A percentile compares a stretch with the other conserved stretches of the same genome.
phyloP scores from a whole-genome alignment of 371 early-diverging fungal species.

The Mucor piriformis region DNA sequence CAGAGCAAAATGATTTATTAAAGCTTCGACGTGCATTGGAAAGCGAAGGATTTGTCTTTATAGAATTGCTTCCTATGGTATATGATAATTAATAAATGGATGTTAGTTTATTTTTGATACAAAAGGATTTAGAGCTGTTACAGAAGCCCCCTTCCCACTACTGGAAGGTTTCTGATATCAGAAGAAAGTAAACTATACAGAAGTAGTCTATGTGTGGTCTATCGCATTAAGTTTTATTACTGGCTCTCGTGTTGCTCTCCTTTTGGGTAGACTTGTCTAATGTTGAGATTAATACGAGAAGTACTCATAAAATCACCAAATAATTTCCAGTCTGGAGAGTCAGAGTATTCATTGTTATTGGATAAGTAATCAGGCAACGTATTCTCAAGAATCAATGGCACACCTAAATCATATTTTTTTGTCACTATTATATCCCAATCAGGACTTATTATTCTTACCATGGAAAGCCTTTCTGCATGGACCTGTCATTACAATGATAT shows the following conservation, averaged over 20 bases:
- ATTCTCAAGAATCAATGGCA: slow-evolving; percentile 31
- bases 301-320: slow-evolving; percentile 62
- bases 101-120: not conserved
- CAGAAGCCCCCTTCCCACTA: too few species aligned
- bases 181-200: too few species aligned
- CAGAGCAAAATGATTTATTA: slow-evolving; percentile 27
- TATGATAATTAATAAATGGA: slow-evolving; percentile 3
- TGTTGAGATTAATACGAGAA: slow-evolving; percentile 65
- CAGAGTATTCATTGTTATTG: slow-evolving; percentile 10
- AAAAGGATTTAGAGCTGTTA: too few species aligned
- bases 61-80: slow-evolving; percentile 31
- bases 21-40: slow-evolving; percentile 41
- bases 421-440: too few species aligned
- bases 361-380: slow-evolving; percentile 35
- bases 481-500: slow-evolving; percentile 83
- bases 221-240: too few species aligned
- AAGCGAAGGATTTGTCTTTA: slow-evolving; percentile 50
- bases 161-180: too few species aligned
- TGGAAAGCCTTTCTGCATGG: slow-evolving; percentile 76
- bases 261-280: slow-evolving; percentile 34
- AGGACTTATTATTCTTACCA: slow-evolving; percentile 45
- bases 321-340: slow-evolving; percentile 54
- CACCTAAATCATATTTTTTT: slow-evolving; percentile 15
- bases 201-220: too few species aligned
- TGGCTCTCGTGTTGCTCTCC: not conserved